phyloP scores from a whole-genome alignment of 768 basidiomycete genomes.

The Hygrophoropsis aurantiaca region DNA sequence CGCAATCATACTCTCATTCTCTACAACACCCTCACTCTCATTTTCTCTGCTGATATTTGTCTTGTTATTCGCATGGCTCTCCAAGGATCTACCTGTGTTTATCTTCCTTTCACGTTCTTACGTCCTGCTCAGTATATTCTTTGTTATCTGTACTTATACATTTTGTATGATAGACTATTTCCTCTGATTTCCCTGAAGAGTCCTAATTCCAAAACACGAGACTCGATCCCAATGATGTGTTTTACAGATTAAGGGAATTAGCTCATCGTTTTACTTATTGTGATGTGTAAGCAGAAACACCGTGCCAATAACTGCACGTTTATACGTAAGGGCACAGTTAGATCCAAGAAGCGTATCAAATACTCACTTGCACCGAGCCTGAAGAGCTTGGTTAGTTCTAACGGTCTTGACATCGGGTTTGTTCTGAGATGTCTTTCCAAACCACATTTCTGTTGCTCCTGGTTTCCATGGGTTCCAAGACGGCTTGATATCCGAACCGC shows the following conservation, averaged over 20 bases:
- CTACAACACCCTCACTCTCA: conserved; percentile 6
- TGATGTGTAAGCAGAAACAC: no score
- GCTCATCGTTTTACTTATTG: no score
- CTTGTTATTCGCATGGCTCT: conserved; percentile 6
- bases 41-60: conserved; percentile 7
- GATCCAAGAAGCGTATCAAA: no score
- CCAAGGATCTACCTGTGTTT: conserved; percentile 4
- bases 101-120: conserved; percentile 16
- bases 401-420: not conserved
- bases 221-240: not conserved
- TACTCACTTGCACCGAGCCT: conserved; percentile 4
- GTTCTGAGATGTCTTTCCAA: not conserved
- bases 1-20: not conserved
- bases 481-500: not conserved
- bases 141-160: conserved; percentile 28
- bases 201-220: not conserved
- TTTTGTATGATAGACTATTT: conserved; percentile 21
- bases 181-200: not conserved
- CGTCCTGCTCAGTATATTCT: not conserved
- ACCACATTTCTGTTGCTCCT: conserved; percentile 6
- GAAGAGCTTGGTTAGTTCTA: conserved; percentile 2
- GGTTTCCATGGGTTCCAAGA: not conserved
- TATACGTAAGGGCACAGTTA: no score
- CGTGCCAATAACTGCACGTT: no score
- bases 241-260: no score